Conservation (phyloP, 2,329 filamentous ascomycete species). For the Huntiella moniliformis region DNA sequence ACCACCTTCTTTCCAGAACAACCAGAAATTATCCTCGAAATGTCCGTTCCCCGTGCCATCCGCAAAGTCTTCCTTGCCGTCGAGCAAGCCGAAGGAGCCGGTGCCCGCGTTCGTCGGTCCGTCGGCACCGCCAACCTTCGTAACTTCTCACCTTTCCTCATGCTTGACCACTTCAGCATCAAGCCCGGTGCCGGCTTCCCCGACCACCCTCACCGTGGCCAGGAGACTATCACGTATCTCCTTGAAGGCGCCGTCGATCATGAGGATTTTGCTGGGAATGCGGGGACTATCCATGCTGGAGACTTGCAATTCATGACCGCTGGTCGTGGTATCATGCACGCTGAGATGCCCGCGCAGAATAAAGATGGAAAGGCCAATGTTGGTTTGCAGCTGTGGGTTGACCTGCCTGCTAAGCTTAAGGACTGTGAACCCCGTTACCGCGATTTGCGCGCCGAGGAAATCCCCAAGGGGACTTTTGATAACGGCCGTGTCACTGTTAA, state of each 20-base stretch:
- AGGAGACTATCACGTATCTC: conserved; percentile 79
- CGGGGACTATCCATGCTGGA: conserved; percentile 66
- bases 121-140: conserved; percentile 68
- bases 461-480: conserved; percentile 55
- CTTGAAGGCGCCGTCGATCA: conserved; percentile 75
- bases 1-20: conserved; percentile 8
- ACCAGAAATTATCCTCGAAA: conserved; percentile 26
- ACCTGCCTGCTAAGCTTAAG: conserved; percentile 67
- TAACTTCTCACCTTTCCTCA: conserved; percentile 82
- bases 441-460: conserved; percentile 61
- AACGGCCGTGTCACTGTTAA: conserved; percentile 62
- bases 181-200: conserved; percentile 71
- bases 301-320: conserved; percentile 98
- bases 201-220: conserved; percentile 67
- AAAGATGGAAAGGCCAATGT: conserved; percentile 58
- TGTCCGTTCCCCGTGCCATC: conserved; percentile 57
- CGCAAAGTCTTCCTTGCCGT: conserved; percentile 66
- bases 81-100: conserved; percentile 75
- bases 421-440: conserved; percentile 81
- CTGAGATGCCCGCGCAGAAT: conserved; percentile 79
- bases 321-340: conserved; percentile 77
- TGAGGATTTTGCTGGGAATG: conserved; percentile 77
- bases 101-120: conserved; percentile 69
- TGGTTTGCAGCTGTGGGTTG: conserved; percentile 90
- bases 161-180: conserved; percentile 86